A percentile compares a stretch with the other conserved stretches of the same genome.
Conservation (phyloP, 2,329 filamentous ascomycete species). For the Alternaria burnsii region DNA sequence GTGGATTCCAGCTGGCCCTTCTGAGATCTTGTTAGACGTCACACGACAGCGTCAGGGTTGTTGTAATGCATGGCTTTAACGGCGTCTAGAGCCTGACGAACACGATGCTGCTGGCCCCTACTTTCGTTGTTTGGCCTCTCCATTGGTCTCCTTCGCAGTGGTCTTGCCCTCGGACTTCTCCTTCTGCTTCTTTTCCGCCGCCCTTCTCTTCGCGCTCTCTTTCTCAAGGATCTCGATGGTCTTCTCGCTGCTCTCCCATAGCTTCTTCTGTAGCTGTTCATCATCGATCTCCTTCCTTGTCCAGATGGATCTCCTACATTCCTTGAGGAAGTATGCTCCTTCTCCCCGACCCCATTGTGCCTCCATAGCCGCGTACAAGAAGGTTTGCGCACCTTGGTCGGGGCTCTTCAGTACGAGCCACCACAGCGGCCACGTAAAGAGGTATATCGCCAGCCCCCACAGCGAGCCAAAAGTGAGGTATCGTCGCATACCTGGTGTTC, state of each 20-base stretch:
- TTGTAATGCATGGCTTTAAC: background rate
- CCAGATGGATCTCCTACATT: conserved; percentile 80
- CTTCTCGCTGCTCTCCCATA: conserved; percentile 87
- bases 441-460: conserved; percentile 78
- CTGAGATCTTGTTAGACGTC: background rate
- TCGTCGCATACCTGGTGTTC: conserved; percentile 86
- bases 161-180: conserved; percentile 42
- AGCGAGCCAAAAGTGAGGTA: conserved; percentile 89
- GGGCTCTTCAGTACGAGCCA: conserved; percentile 91
- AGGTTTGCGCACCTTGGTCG: conserved; percentile 82
- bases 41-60: background rate
- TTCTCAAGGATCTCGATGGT: conserved; percentile 85
- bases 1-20: background rate
- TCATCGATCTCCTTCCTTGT: conserved; percentile 78
- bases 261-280: conserved; percentile 79
- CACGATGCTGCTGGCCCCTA: conserved; percentile 1
- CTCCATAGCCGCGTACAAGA: conserved; percentile 88
- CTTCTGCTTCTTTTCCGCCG: conserved; percentile 64
- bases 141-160: conserved; percentile 28
- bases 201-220: conserved; percentile 71
- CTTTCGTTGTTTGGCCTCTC: conserved; percentile 37
- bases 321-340: conserved; percentile 83
- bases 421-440: conserved; percentile 79
- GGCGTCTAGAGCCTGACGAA: background rate
- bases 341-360: conserved; percentile 69